These are phyloP conservation scores for Penicillium subrubescens DNA, from an alignment of 495 filamentous ascomycete species.

Conservation along the genomic window DNA sequence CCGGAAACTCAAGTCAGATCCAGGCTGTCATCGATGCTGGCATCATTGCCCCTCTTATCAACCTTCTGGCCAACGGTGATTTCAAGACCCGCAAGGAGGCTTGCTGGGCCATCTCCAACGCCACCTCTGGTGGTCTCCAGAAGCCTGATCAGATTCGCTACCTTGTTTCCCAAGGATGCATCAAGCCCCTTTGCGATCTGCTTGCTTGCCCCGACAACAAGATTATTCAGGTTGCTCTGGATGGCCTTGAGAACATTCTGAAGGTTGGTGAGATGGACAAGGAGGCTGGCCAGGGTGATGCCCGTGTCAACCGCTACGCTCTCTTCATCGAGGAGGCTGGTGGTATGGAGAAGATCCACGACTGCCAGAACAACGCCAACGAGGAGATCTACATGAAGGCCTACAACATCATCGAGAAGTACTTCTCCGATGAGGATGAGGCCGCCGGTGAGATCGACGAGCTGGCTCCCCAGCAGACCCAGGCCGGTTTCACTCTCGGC, in stretches of 20 bases:
- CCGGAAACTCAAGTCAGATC: slow-evolving; percentile 97
- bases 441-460: slow-evolving; percentile 74
- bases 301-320: slow-evolving; percentile 92
- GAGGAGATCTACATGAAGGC: slow-evolving; percentile 99
- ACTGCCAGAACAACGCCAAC: slow-evolving; percentile 99
- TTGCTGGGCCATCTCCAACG: slow-evolving; percentile 99
- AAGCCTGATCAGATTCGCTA: slow-evolving; percentile 99
- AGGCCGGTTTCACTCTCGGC: slow-evolving; percentile 83
- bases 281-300: slow-evolving; percentile 71
- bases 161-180: slow-evolving; percentile 88
- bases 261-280: slow-evolving; percentile 99
- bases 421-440: slow-evolving; percentile 98
- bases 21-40: slow-evolving; percentile 96
- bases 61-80: slow-evolving; percentile 92
- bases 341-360: slow-evolving; percentile 99
- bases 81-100: slow-evolving; percentile 99
- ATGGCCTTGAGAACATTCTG: slow-evolving; percentile 98
- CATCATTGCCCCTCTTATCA: slow-evolving; percentile 94
- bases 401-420: slow-evolving; percentile 99
- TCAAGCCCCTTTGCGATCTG: slow-evolving; percentile 96
- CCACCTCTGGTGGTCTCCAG: slow-evolving; percentile 94
- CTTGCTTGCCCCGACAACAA: slow-evolving; percentile 98
- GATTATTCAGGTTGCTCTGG: slow-evolving; percentile 98
- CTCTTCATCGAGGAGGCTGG: slow-evolving; percentile 98
- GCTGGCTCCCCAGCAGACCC: slow-evolving; percentile 65